Evolutionary conservation across 352 stramenopile genomes (phyloP), one percentile per base, ranked within the genome.

Genomic region (Globisporangium barbulae): DNA sequence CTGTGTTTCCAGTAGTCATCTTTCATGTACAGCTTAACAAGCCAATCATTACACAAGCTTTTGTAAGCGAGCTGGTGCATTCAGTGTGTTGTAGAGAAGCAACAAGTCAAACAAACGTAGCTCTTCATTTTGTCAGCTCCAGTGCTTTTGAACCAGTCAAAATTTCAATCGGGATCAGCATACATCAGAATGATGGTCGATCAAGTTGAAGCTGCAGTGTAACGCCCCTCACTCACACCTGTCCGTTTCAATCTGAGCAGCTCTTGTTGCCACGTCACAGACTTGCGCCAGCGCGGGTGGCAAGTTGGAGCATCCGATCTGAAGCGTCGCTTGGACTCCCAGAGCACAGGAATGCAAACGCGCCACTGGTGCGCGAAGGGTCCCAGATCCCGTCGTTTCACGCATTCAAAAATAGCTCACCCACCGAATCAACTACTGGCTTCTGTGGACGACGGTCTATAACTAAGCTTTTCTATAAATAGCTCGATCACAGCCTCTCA

Each of bases 241-340:
- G 37, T 49, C 33, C 53, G 53, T 60, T 60, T 60, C 37, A 48
- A 21, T 37, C 31, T 22, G 30, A 42, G 33, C 13, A 8, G 19
- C 25, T 31, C 53, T 54, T 12, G 13, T 45, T 49, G 53, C 53
- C 53, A 33, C 53, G 33, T 59, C 53, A 59, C 53, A 48, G 5
- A 6, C 53, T 35, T 35, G 35, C 35, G 28, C 48, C 47, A 37
- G 22, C 0, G 28, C 22, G 5, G 12, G 5, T 35, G 22, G 48
- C 5, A 3, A 5, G 12, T 53, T 10, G n/a, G 35, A n/a, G 13
- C 3, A 30, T 21, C 13, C 17, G 12, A 19, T 17, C 52, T 19
- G 9, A 42, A 31, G 52, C 53, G 31, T 12, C 15, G 10, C 53
- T 17, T 15, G 30, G 25, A n/a, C 53, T 47, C 47, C 53, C 53